Evolutionary conservation across 1,284 basidiomycete species (phyloP).

Genomic region (Sporisorium scitamineum): DNA sequence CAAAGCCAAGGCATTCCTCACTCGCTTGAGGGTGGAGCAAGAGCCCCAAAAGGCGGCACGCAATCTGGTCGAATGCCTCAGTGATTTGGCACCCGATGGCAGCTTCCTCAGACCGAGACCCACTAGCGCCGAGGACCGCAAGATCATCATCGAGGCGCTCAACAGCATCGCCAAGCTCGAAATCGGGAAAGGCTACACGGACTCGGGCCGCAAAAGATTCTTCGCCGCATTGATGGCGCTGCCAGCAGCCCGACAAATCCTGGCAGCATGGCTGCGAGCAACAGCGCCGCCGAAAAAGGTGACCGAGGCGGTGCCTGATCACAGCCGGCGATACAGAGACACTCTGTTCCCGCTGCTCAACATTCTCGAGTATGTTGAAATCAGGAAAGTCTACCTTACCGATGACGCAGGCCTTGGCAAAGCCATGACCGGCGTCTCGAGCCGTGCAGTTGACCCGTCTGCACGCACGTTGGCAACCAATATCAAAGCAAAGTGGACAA

Average conservation of each 20-base stretch:
- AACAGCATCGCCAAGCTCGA: slow-evolving; percentile 32
- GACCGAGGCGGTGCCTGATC: slow-evolving; percentile 30
- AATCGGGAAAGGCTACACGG: slow-evolving; percentile 36
- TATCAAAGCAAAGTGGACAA: slow-evolving; percentile 53
- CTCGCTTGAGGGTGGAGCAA: slow-evolving; percentile 24
- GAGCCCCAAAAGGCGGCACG: slow-evolving; percentile 22
- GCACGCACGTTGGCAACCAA: slow-evolving; percentile 36
- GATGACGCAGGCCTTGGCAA: slow-evolving; percentile 57
- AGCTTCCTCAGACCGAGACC: slow-evolving; percentile 22
- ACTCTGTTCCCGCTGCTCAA: slow-evolving; percentile 47
- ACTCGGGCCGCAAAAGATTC: slow-evolving; percentile 25
- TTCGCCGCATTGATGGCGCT: slow-evolving; percentile 29
- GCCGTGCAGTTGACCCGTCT: slow-evolving; percentile 32
- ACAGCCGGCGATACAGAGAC: slow-evolving; percentile 48
- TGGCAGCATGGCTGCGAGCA: slow-evolving; percentile 34
- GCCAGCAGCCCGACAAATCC: slow-evolving; percentile 35
- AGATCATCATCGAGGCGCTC: slow-evolving; percentile 22
- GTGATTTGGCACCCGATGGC: slow-evolving; percentile 27
- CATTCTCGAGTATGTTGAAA: slow-evolving; percentile 41
- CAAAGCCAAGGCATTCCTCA: slow-evolving; percentile 19
- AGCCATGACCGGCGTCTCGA: slow-evolving; percentile 47
- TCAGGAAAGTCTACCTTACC: slow-evolving; percentile 48
- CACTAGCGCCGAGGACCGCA: slow-evolving; percentile 29
- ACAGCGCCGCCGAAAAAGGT: slow-evolving; percentile 40
- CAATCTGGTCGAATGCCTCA: slow-evolving; percentile 24